Conservation (phyloP, 1,284 basidiomycete genomes). For the Tylopilus orsonianus region DNA sequence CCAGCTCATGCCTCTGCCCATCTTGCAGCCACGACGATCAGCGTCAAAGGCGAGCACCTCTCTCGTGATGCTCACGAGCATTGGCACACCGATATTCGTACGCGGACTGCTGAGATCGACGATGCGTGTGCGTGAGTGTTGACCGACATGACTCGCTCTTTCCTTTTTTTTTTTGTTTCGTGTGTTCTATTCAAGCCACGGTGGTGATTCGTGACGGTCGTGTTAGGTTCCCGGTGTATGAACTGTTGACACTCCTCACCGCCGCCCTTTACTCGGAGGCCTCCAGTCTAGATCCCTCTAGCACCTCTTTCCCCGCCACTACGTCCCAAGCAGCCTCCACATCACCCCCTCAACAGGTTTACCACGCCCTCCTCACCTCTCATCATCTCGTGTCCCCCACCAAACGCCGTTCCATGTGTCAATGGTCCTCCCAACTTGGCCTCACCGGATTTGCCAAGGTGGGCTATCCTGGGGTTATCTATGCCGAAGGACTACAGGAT, state of each 20-base stretch:
- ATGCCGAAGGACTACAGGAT: conserved; percentile 54
- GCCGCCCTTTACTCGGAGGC: background rate
- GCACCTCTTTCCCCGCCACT: background rate
- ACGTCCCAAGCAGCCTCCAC: background rate
- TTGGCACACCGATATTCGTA: conserved; percentile 47
- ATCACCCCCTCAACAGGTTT: conserved; percentile 19
- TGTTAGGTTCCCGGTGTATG: conserved; percentile 58
- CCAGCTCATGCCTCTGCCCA: background rate
- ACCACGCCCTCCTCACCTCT: conserved; percentile 68
- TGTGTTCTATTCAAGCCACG: background rate
- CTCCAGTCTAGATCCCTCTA: background rate
- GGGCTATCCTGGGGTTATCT: conserved; percentile 74
- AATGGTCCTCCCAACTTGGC: conserved; percentile 57
- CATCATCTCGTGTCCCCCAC: conserved; percentile 68
- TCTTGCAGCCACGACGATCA: background rate
- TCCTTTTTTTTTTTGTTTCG: background rate
- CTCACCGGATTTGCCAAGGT: conserved; percentile 70
- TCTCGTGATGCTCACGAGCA: conserved; percentile 50
- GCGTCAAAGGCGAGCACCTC: conserved; percentile 25
- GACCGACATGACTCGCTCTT: background rate
- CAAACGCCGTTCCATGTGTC: conserved; percentile 63
- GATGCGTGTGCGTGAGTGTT: conserved; percentile 45
- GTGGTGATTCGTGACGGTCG: background rate
- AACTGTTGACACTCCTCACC: conserved; percentile 39
- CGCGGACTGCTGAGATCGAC: conserved; percentile 42